Conservation (phyloP, 768 basidiomycete genomes). For the Candolleomyces aberdarensis region DNA sequence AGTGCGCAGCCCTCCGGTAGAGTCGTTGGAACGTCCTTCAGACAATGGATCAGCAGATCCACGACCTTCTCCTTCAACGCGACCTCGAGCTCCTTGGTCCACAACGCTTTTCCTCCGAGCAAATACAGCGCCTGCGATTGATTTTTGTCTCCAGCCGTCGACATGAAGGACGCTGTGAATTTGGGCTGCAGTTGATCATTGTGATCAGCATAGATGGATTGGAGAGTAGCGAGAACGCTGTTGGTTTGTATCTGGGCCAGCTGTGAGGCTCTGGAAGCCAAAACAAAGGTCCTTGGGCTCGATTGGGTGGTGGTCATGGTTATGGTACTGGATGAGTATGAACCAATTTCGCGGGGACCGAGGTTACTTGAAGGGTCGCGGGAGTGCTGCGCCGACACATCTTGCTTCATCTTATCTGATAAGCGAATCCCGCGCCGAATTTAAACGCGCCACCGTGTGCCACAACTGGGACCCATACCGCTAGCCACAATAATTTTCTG, state of each 20-base stretch:
- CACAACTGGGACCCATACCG: no score
- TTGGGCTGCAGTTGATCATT: conserved; percentile 26
- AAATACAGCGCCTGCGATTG: conserved; percentile 84
- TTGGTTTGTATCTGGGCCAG: conserved; percentile 91
- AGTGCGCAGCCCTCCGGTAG: conserved; percentile 84
- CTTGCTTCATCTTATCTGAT: no score
- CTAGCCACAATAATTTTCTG: no score
- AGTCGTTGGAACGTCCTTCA: conserved; percentile 91
- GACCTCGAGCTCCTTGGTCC: conserved; percentile 97
- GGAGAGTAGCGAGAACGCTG: conserved; percentile 65
- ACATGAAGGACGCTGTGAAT: conserved; percentile 46
- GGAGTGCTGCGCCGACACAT: no score
- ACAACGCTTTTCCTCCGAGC: conserved; percentile 86
- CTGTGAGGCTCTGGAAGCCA: conserved; percentile 86
- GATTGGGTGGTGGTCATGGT: conserved; percentile 14
- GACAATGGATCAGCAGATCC: conserved; percentile 89
- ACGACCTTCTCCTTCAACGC: conserved; percentile 67
- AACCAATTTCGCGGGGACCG: no score
- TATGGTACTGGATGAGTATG: background rate
- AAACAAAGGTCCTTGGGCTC: conserved; percentile 52
- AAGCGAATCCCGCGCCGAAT: no score
- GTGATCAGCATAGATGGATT: conserved; percentile 43
- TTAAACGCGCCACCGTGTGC: no score
- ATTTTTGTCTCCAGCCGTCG: conserved; percentile 85
- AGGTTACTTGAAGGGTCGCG: no score